A percentile compares a stretch with the other conserved stretches of the same genome.
Conservation (phyloP, 73 alveolate species). For the Paramecium bursaria region DNA sequence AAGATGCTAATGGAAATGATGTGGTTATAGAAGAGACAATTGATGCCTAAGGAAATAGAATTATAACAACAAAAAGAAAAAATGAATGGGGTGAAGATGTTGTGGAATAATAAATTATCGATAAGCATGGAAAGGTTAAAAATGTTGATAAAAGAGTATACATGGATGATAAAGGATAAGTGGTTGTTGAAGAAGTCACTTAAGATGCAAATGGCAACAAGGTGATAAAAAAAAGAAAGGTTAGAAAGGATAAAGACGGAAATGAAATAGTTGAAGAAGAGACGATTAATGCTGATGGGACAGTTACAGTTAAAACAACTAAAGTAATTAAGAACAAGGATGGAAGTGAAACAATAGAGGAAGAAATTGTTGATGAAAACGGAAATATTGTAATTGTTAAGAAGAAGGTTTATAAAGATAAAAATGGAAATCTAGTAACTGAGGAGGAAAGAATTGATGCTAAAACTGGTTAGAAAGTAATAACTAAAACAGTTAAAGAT, state of each 20-base stretch:
- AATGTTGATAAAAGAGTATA: slow-evolving; percentile 10
- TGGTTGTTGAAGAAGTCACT: slow-evolving; percentile 56
- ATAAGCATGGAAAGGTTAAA: slow-evolving; percentile 56
- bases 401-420: slow-evolving; percentile 45
- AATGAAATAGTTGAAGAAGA: slow-evolving; percentile 42
- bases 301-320: not conserved
- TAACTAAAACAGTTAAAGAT: slow-evolving; percentile 35
- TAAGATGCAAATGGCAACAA: slow-evolving; percentile 67
- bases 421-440: slow-evolving; percentile 57
- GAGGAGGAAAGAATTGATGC: slow-evolving; percentile 64
- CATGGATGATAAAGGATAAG: slow-evolving; percentile 14
- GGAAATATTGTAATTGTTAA: slow-evolving; percentile 59
- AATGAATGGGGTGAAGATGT: slow-evolving; percentile 62
- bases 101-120: slow-evolving; percentile 48
- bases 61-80: slow-evolving; percentile 55
- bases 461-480: slow-evolving; percentile 57
- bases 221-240: slow-evolving; percentile 58
- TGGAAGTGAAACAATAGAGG: slow-evolving; percentile 57
- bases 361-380: slow-evolving; percentile 51
- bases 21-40: slow-evolving; percentile 59
- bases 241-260: slow-evolving; percentile 63
- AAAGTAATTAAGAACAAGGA: slow-evolving; percentile 9
- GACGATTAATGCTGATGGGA: slow-evolving; percentile 49
- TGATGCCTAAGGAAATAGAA: slow-evolving; percentile 63
- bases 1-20: slow-evolving; percentile 68